Evolutionary conservation across 148 eudicot species (phyloP).

Genomic region (Fallopia convolvulus): DNA sequence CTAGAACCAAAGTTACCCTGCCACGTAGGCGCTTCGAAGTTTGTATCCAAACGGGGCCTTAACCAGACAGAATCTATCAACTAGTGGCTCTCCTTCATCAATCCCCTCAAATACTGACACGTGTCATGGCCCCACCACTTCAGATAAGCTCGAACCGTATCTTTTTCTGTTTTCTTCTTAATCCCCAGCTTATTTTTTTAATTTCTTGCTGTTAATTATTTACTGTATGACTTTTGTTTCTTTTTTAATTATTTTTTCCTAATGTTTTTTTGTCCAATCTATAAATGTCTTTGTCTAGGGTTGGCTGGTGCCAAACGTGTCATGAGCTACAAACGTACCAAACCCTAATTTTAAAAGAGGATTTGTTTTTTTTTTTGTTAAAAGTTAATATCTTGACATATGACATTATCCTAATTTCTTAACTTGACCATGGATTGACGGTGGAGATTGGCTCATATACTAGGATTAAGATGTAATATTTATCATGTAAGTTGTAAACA

Average conservation of each 20-base stretch:
- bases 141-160: background rate
- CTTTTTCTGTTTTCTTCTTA: background rate
- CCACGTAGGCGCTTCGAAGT: background rate
- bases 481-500: background rate
- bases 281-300: background rate
- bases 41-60: background rate
- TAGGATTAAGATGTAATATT: background rate
- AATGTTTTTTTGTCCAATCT: background rate
- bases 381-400: background rate
- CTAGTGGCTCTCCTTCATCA: slow-evolving; percentile 2
- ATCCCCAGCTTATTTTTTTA: background rate
- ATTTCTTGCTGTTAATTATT: background rate
- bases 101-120: background rate
- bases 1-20: background rate
- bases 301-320: background rate
- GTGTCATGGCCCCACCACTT: background rate
- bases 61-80: background rate
- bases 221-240: background rate
- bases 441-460: background rate
- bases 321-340: background rate
- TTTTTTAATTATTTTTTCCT: background rate
- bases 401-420: background rate
- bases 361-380: background rate
- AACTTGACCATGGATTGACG: background rate
- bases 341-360: background rate